Conservation (phyloP, 176 grass and related monocot genomes). For the Juncus inflexus region DNA sequence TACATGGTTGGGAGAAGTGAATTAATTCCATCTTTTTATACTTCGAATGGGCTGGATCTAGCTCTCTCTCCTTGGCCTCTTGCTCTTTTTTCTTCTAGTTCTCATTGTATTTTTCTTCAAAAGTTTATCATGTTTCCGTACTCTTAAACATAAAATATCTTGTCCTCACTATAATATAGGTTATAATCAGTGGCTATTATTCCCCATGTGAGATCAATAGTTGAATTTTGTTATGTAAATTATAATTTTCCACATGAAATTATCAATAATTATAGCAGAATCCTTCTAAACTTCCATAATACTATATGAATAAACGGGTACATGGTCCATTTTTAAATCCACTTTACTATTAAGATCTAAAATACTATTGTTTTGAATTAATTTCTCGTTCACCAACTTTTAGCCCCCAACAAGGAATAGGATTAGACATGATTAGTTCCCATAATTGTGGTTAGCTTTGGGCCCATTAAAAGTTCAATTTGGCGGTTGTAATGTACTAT, state of each 20-base stretch:
- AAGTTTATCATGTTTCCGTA: neutral
- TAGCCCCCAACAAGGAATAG: conserved; percentile 2
- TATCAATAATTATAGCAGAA: no score
- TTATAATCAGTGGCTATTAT: conserved; percentile 4
- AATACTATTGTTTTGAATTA: neutral
- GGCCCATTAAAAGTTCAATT: conserved; percentile 7
- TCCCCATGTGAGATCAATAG: conserved; percentile 18
- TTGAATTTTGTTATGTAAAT: conserved; percentile 4
- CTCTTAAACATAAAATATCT: neutral
- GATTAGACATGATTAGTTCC: conserved; percentile 5
- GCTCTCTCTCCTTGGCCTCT: conserved; percentile 16
- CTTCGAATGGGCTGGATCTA: conserved; percentile 1
- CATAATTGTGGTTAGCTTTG: conserved; percentile 14
- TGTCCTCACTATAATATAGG: conserved; percentile 2
- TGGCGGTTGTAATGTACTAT: neutral
- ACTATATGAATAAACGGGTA: neutral
- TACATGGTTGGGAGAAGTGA: conserved; percentile 10
- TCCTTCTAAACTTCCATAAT: no score
- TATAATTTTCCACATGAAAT: no score
- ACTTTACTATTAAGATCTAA: neutral
- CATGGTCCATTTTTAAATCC: neutral
- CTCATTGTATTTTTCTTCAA: conserved; percentile 6
- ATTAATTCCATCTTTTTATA: conserved; percentile 13
- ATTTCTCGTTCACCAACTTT: conserved; percentile 15
- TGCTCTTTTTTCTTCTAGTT: conserved; percentile 10